Base-by-base conservation (phyloP, 2,329 filamentous ascomycete species). In the Nigrospora sphaerica region DNA sequence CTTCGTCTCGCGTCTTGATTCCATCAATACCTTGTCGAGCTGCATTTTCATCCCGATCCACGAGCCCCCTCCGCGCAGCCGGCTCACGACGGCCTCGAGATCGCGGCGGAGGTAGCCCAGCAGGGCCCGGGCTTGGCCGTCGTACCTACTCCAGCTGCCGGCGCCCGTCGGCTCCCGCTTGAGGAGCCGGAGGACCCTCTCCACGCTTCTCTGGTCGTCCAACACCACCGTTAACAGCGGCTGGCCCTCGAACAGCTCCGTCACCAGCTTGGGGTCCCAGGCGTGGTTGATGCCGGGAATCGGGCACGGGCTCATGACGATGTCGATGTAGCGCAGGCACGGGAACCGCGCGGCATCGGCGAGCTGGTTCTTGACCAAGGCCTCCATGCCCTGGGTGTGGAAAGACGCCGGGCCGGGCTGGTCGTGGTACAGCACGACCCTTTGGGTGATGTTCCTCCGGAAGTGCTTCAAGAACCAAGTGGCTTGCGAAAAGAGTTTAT, bases 101-200 rank as follows among this genome's bases (percentile, higher is more conserved):
- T 42, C 40, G 32, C 40, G 40, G 40, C 40, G 23, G 40, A 42
- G 40, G 32, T 34, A 42, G 40, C 40, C 32, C 40, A 42, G 32
- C 32, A 42, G 34, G 40, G 34, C 34, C 2, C 32, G 4, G 4
- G 40, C 40, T 19, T 42, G 40, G 17, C 32, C 40, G 12, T 42
- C 40, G 40, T 42, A 42, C 13, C 12, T 7, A 17, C 12, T 42
- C 40, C 40, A 42, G 17, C 17, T 19, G 12, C 40, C 40, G 7
- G 13, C 40, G 13, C 32, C 32, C 17, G 32, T 19, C 40, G 40
- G 40, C 17, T 11, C 13, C 6, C 32, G 32, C 17, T 12, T 42
- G 32, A 42, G 17, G 17, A 42, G 32, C 17, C 32, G 13, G 17
- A n/a, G 18, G 32, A 42, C 40, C 40, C 40, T 12, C 14, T 42